These are phyloP conservation scores for Podaxis sp. DNA, from an alignment of 768 basidiomycete genomes.

Conservation along the genomic window DNA sequence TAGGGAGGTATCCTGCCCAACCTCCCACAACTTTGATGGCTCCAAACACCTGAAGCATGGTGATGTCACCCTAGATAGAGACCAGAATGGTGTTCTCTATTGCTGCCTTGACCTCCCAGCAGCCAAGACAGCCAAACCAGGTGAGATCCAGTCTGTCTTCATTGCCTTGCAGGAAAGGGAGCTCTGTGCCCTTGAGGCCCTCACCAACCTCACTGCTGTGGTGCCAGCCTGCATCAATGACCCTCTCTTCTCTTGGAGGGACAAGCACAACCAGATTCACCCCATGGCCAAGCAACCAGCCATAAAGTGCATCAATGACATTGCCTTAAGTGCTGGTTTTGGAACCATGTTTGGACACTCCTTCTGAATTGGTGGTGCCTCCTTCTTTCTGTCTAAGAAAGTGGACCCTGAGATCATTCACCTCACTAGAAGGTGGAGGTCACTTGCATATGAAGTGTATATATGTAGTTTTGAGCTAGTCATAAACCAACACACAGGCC, in stretches of 20 bases:
- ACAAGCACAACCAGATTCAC: constrained; percentile 22
- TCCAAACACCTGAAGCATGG: constrained; percentile 25
- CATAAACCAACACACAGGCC: too few species aligned
- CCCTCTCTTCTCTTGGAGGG: constrained; percentile 38
- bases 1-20: constrained; percentile 32
- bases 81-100: constrained; percentile 27
- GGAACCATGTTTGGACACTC: constrained; percentile 39
- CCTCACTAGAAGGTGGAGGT: constrained; percentile 36
- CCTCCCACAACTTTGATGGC: constrained; percentile 20
- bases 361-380: constrained; percentile 43
- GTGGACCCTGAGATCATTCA: constrained; percentile 35
- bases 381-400: constrained; percentile 29
- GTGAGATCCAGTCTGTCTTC: constrained; percentile 31
- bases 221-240: constrained; percentile 26
- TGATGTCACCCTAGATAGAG: constrained; percentile 21
- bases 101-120: constrained; percentile 29
- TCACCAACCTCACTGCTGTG: constrained; percentile 28
- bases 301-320: constrained; percentile 29
- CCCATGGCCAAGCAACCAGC: constrained; percentile 31
- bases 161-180: constrained; percentile 20
- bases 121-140: constrained; percentile 36
- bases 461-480: constrained; percentile 33
- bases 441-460: constrained; percentile 38
- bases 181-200: constrained; percentile 30
- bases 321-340: constrained; percentile 24